Base-by-base conservation (phyloP, 352 stramenopile species). In the Peronospora farinosa region DNA sequence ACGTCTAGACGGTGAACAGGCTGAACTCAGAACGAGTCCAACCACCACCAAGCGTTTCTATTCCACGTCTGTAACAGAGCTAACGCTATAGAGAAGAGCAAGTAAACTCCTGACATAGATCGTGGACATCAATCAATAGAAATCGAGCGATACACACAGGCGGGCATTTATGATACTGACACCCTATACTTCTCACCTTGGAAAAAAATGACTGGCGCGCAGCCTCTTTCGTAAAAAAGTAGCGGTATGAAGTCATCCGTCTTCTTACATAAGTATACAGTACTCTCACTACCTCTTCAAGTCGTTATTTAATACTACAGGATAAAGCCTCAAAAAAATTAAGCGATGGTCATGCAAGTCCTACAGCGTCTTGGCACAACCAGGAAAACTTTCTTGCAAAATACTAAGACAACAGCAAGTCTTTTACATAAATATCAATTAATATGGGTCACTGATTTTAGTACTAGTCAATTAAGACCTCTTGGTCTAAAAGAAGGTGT, bases 1-100 rank as follows among this genome's bases (percentile, higher is more conserved):
- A 57, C 72, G 64, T 62, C 77, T 83, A 54, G 60, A 78, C 72
- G 65, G 62, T 78, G 57, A 72, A 55, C 68, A 65, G 51, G 47
- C 51, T 58, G 47, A 63, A 60, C 72, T 84, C 77, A 88, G 68
- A 88, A 88, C 77, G 72, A 84, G 68, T 57, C 56, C 56, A 36
- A 53, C 57, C 57, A 56, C 68, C 47, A 68, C 63, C 74, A 74
- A 84, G 74, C 77, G 72, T 88, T 74, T 60, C 77, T 88, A 66
- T 88, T 62, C 77, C 77, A 88, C 77, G 62, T 55, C 69, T 81
- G 77, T 84, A 88, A 88, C 77, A 88, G 77, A 86, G 69, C 63
- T 74, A 69, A 67, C 64, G 72, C 77, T 86, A 86, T 62, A 35
- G 19, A 63, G 54, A 37, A 65, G 47, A 82, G 72, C 72, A 82